phyloP scores from a whole-genome alignment of 352 stramenopile genomes.

The Detonula confervacea region DNA sequence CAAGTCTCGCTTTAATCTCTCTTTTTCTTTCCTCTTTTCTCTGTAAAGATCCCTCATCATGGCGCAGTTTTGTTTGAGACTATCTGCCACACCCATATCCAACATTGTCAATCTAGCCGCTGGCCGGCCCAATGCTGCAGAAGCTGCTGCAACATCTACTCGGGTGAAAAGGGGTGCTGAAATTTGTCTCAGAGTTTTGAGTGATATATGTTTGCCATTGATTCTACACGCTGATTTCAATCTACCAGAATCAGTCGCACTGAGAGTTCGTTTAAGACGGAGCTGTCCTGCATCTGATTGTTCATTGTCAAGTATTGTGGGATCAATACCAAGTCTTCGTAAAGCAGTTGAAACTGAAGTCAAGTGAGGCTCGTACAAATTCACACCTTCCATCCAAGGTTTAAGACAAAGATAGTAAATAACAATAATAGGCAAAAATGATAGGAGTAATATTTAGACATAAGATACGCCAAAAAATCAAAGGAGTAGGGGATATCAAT shows the following conservation, averaged over 20 bases:
- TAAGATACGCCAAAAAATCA: not conserved
- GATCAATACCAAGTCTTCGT: conserved; percentile 49
- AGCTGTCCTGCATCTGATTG: conserved; percentile 2
- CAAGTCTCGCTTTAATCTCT: conserved; percentile 64
- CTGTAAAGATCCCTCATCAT: conserved; percentile 53
- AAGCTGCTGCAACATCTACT: conserved; percentile 72
- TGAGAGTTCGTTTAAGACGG: conserved; percentile 38
- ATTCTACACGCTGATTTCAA: conserved; percentile 77
- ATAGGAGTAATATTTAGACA: not conserved
- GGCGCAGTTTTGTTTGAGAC: conserved; percentile 39
- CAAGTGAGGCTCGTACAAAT: conserved; percentile 59
- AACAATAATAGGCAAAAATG: not conserved
- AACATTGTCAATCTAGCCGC: conserved; percentile 65
- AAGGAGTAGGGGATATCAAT: not conserved
- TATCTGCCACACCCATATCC: conserved; percentile 65
- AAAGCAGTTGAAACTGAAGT: conserved; percentile 42
- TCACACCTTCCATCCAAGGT: conserved; percentile 31
- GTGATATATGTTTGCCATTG: conserved; percentile 65
- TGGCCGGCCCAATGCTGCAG: conserved; percentile 53
- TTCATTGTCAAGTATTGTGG: conserved; percentile 18
- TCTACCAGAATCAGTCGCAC: conserved; percentile 13
- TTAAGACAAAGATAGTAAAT: no score
- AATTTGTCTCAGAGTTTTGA: conserved; percentile 69
- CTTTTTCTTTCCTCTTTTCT: conserved; percentile 38
- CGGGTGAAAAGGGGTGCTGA: conserved; percentile 61